A percentile compares a stretch with the other conserved stretches of the same genome.
phyloP scores from a whole-genome alignment of 2,329 filamentous ascomycete genomes.

The Pyricularia pennisetigena region DNA sequence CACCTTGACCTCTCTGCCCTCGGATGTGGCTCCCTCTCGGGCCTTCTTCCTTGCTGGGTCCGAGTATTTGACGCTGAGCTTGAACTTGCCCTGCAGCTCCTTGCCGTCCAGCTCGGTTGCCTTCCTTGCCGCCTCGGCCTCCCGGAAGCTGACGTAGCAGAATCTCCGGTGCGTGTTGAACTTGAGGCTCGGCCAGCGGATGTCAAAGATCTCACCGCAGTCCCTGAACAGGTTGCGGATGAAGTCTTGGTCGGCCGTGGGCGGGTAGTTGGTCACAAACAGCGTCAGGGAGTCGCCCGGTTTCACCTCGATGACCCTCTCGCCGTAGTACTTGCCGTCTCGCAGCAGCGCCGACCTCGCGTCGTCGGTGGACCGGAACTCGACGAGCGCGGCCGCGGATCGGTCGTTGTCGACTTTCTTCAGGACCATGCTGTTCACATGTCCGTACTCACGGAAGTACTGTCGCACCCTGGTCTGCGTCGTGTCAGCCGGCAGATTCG shows the following conservation, averaged over 20 bases:
- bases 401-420: conserved; percentile 50
- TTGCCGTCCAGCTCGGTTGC: conserved; percentile 67
- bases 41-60: conserved; percentile 70
- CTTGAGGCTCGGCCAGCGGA: conserved; percentile 87
- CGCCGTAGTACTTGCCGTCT: conserved; percentile 70
- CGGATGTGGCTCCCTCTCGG: conserved; percentile 71
- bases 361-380: conserved; percentile 75
- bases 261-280: conserved; percentile 85
- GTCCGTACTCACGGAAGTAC: conserved; percentile 87
- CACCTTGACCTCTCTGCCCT: conserved; percentile 79
- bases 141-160: conserved; percentile 88
- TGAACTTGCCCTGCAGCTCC: conserved; percentile 56
- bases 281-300: conserved; percentile 71
- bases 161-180: conserved; percentile 83
- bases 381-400: conserved; percentile 64
- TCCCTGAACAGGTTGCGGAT: conserved; percentile 59
- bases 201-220: conserved; percentile 73
- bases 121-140: conserved; percentile 54
- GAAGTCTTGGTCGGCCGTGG: conserved; percentile 60
- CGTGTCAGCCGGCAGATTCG: conserved; percentile 60
- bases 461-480: conserved; percentile 68
- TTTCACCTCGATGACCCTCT: conserved; percentile 62
- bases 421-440: conserved; percentile 67
- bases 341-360: conserved; percentile 71
- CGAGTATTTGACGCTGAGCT: conserved; percentile 71